Evolutionary conservation across 176 grass and related monocot genomes (phyloP).

Genomic region (Bonia amplexicaulis): DNA sequence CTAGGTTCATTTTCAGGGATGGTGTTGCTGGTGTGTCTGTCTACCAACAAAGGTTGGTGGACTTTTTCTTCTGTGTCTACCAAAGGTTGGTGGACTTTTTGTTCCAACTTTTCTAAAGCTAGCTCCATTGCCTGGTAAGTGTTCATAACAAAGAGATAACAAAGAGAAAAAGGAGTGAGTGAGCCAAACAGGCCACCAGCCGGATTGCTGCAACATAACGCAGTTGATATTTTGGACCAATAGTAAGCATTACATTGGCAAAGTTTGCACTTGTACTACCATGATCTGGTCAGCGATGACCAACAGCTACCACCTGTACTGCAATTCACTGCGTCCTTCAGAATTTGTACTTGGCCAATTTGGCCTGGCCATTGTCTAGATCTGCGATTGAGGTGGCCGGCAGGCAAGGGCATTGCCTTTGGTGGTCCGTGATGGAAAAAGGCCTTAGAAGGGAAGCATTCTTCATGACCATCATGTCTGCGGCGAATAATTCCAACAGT

Average conservation of each 20-base stretch:
- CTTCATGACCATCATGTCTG: background rate
- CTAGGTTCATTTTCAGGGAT: background rate
- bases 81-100: background rate
- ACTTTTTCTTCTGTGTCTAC: background rate
- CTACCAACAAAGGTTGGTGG: no score
- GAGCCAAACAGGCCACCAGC: background rate
- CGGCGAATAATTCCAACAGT: background rate
- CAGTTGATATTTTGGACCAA: background rate
- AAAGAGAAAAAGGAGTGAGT: background rate
- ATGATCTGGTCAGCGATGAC: no score
- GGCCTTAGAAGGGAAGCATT: constrained; percentile 1
- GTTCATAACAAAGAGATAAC: background rate
- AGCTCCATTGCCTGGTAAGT: no score
- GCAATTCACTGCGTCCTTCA: background rate
- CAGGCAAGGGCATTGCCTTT: background rate
- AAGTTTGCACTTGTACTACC: background rate
- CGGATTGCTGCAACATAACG: background rate
- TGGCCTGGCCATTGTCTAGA: background rate
- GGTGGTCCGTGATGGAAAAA: background rate
- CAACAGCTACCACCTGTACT: background rate
- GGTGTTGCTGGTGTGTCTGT: background rate
- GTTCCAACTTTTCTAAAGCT: background rate
- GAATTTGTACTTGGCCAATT: background rate
- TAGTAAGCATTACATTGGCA: background rate
- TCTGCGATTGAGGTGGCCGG: background rate